Evolutionary conservation across 768 basidiomycete species (phyloP).

Genomic region (Lentinula sp.): DNA sequence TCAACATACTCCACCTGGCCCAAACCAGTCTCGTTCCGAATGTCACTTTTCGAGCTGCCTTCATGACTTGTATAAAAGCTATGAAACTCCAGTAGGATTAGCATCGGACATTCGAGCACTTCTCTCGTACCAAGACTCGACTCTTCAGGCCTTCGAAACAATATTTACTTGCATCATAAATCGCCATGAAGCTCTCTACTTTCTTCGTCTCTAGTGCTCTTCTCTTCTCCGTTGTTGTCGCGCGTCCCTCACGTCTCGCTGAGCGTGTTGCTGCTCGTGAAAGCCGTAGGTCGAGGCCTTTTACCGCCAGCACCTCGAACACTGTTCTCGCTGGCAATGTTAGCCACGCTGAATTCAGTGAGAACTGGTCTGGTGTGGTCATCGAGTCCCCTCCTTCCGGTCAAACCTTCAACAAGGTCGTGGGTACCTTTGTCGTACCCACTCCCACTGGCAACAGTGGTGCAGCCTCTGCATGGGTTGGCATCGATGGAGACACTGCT

Average conservation of each 20-base stretch:
- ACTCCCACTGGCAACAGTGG: neutral
- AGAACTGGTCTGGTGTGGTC: constrained; percentile 6
- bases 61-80: neutral
- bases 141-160: neutral
- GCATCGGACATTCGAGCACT: neutral
- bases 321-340: neutral
- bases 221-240: constrained; percentile 1
- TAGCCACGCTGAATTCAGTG: constrained; percentile 5
- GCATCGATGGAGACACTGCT: constrained; percentile 8
- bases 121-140: neutral
- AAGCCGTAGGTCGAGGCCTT: neutral
- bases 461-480: constrained; percentile 9
- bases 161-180: neutral
- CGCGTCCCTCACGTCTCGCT: constrained; percentile 5
- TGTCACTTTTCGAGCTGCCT: neutral
- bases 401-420: constrained; percentile 3
- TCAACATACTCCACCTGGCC: neutral
- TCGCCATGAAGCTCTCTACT: constrained; percentile 3
- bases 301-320: neutral
- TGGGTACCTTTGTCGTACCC: constrained; percentile 6
- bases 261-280: constrained; percentile 7
- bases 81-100: neutral
- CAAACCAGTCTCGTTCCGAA: neutral
- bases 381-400: constrained; percentile 1
- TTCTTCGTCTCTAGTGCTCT: constrained; percentile 5